Evolutionary conservation across 2,329 filamentous ascomycete species (phyloP), one percentile per base, ranked within the genome.

Genomic region (Fusarium miscanthi): DNA sequence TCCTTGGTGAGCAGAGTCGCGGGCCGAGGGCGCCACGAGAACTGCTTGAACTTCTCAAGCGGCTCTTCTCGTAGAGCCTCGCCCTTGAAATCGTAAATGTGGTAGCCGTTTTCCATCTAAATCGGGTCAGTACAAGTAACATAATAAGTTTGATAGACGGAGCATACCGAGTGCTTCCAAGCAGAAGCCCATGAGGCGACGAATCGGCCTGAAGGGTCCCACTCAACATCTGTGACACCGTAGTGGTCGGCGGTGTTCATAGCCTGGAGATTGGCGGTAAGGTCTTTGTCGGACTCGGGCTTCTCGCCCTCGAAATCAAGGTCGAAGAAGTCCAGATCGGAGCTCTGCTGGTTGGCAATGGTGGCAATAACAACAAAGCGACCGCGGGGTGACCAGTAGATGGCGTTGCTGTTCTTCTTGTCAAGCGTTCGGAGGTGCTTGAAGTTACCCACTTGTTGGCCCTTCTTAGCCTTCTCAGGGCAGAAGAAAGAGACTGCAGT

Each of bases 341-440:
- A 97, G 84, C 92, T 95, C 83, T 97, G 94, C 81, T 94, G 92
- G 78, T 95, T 98, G 83, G 93, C 91, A 59, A 99, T 94, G 16
- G 96, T 97, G 59, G 94, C 96, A 61, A 99, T 91, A 51, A 98
- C 92, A 41, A 98, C 95, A 79, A 99, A 99, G 53, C 96, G 92
- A 59, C 96, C 96, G 82, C 92, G 94, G 30, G 96, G 96, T 25
- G 94, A 97, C 96, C 96, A 99, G 90, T 98, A 98, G 80, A 99
- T 99, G 74, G 94, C 95, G 80, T 99, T 99, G 89, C 93, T 97
- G 85, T 97, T 98, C 91, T 98, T 98, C 91, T 98, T 98, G 78
- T 99, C 96, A 62, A 97, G 87, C 13, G 95, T 98, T 72, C 94
- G 91, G 75, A 98, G 91, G 81, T 97, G 94, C 87, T 95, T 97